phyloP scores from a whole-genome alignment of 148 eudicot genomes.

The Fallopia convolvulus region DNA sequence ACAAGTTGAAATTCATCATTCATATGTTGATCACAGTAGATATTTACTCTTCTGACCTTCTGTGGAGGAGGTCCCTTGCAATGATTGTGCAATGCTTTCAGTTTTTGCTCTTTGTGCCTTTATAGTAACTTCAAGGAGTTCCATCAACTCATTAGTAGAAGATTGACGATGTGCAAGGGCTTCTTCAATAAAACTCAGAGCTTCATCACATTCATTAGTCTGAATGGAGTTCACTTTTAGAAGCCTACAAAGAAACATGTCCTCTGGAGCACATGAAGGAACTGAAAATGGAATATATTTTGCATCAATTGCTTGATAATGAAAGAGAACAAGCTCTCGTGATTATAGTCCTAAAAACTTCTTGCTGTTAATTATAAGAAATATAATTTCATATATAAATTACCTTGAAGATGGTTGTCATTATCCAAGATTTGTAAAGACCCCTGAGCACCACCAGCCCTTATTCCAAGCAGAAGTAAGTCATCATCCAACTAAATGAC shows the following conservation, averaged over 20 bases:
- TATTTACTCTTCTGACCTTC: constrained; percentile 49
- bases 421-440: constrained; percentile 46
- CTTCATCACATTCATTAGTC: constrained; percentile 24
- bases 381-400: constrained; percentile 4
- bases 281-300: constrained; percentile 32
- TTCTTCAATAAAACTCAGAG: constrained; percentile 39
- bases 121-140: constrained; percentile 47
- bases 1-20: constrained; percentile 2
- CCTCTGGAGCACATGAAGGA: constrained; percentile 69
- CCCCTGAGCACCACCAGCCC: constrained; percentile 60
- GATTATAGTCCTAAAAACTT: neutral
- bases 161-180: constrained; percentile 48
- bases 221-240: constrained; percentile 42
- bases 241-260: constrained; percentile 71
- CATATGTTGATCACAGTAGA: neutral
- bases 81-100: constrained; percentile 31
- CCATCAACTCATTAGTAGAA: constrained; percentile 53
- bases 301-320: constrained; percentile 14
- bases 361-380: neutral
- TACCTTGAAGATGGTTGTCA: constrained; percentile 59
- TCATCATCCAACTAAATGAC: constrained; percentile 63
- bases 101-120: constrained; percentile 41
- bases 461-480: constrained; percentile 60
- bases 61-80: constrained; percentile 44
- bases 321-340: neutral